Conservation (phyloP, 345 rosid genomes). For the Anacardium occidentale region DNA sequence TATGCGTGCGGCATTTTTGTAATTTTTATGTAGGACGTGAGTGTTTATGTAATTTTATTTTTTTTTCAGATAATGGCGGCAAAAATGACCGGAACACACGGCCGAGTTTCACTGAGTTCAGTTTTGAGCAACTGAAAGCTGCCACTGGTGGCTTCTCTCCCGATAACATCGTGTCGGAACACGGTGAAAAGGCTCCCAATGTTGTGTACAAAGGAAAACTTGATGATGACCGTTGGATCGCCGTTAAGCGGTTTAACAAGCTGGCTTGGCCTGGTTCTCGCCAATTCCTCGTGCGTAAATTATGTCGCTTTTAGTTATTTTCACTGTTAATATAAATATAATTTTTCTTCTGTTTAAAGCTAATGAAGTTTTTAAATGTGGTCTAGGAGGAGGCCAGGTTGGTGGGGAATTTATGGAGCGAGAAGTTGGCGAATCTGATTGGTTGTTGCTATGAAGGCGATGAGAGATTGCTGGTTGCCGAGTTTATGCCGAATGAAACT, state of each 20-base stretch:
- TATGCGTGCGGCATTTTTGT: background rate
- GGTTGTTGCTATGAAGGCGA: slow-evolving; percentile 95
- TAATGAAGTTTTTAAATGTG: background rate
- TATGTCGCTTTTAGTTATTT: background rate
- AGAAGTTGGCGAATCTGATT: slow-evolving; percentile 74
- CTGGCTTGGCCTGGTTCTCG: slow-evolving; percentile 95
- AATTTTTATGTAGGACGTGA: background rate
- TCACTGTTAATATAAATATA: no score
- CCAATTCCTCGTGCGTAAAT: slow-evolving; percentile 73
- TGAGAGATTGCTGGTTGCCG: slow-evolving; percentile 85
- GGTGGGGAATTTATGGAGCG: slow-evolving; percentile 86
- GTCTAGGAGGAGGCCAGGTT: slow-evolving; percentile 85
- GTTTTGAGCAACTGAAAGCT: slow-evolving; percentile 66
- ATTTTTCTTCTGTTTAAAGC: background rate
- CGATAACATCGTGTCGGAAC: slow-evolving; percentile 91
- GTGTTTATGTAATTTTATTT: background rate
- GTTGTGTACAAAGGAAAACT: slow-evolving; percentile 86
- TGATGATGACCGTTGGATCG: slow-evolving; percentile 67
- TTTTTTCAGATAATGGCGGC: slow-evolving; percentile 59
- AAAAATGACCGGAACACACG: slow-evolving; percentile 28
- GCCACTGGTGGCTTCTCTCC: slow-evolving; percentile 79
- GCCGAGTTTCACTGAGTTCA: slow-evolving; percentile 76
- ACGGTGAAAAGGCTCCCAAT: slow-evolving; percentile 95
- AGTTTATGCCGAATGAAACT: slow-evolving; percentile 93
- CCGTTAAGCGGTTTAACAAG: slow-evolving; percentile 86